These are phyloP conservation scores for Fusarium bactridioides DNA, from an alignment of 2,329 filamentous ascomycete species.

Conservation along the genomic window DNA sequence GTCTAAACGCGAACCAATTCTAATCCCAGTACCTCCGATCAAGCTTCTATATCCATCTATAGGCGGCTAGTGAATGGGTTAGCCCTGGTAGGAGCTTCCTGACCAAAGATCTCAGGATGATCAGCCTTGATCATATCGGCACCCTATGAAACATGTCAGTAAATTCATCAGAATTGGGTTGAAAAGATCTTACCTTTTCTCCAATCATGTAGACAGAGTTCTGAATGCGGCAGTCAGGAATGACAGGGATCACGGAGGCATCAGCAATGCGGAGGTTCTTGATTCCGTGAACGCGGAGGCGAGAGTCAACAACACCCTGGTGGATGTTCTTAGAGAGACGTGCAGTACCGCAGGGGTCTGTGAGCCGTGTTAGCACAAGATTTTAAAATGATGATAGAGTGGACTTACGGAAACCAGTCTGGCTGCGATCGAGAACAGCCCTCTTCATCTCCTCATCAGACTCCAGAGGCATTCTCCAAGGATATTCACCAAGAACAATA, in stretches of 20 bases:
- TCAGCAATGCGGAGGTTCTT: slow-evolving; percentile 63
- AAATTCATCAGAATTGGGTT: rapidly evolving
- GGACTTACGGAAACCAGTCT: slow-evolving; percentile 59
- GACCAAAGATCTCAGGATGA: background rate
- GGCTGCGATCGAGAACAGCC: slow-evolving; percentile 63
- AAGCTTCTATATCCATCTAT: background rate
- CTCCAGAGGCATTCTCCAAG: slow-evolving; percentile 66
- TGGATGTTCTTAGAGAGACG: slow-evolving; percentile 59
- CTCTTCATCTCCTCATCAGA: slow-evolving; percentile 65
- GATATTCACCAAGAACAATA: slow-evolving; percentile 62
- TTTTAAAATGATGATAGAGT: background rate
- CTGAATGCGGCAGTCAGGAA: slow-evolving; percentile 64
- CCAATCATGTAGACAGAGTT: slow-evolving; percentile 68
- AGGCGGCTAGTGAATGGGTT: background rate
- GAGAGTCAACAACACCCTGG: slow-evolving; percentile 58
- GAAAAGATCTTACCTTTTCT: slow-evolving; percentile 53
- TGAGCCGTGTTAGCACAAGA: rapidly evolving
- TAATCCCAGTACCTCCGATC: rapidly evolving
- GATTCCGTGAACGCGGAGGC: slow-evolving; percentile 62
- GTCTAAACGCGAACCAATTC: rapidly evolving
- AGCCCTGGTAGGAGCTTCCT: background rate
- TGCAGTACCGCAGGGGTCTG: slow-evolving; percentile 62
- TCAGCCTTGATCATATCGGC: slow-evolving; percentile 2
- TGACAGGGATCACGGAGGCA: slow-evolving; percentile 64
- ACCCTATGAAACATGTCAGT: background rate